Conservation (phyloP, 106 monocot genomes). For the Acorus gramineus region DNA sequence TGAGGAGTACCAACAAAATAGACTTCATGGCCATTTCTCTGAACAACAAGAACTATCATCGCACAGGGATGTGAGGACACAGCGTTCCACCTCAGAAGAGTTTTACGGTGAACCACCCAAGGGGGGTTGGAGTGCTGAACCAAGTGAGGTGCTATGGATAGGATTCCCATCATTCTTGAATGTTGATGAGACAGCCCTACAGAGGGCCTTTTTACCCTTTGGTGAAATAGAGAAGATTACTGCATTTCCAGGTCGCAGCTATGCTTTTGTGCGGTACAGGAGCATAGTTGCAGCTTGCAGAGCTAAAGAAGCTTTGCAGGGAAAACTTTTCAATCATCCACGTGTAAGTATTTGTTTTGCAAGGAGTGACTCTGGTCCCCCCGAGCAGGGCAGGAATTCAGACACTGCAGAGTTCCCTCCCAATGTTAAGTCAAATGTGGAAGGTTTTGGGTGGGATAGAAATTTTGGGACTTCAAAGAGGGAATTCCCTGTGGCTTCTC, state of each 20-base stretch:
- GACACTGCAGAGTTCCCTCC: constrained; percentile 8
- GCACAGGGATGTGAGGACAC: constrained; percentile 35
- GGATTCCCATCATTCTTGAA: constrained; percentile 65
- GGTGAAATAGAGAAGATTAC: constrained; percentile 74
- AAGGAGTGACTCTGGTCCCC: constrained; percentile 30
- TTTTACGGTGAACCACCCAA: constrained; percentile 25
- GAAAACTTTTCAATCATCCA: constrained; percentile 79
- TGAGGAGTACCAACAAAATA: constrained; percentile 31
- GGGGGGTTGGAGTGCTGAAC: constrained; percentile 45
- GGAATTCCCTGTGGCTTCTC: constrained; percentile 38
- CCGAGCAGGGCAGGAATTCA: constrained; percentile 34
- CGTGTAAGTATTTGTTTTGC: constrained; percentile 78
- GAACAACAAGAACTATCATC: constrained; percentile 32
- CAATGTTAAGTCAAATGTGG: constrained; percentile 20
- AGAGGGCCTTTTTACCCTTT: constrained; percentile 82
- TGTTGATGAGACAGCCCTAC: constrained; percentile 53
- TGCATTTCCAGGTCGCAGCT: constrained; percentile 77
- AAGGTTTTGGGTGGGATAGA: constrained; percentile 23
- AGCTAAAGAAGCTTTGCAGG: constrained; percentile 92
- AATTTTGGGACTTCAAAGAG: constrained; percentile 33
- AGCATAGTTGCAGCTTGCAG: constrained; percentile 67
- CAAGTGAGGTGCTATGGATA: constrained; percentile 87
- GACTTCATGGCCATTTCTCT: constrained; percentile 24
- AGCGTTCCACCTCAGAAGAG: constrained; percentile 30
- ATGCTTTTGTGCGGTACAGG: constrained; percentile 73